Base-by-base conservation (phyloP, 1,139 yeast genomes). In the Taiozyma onychis region DNA sequence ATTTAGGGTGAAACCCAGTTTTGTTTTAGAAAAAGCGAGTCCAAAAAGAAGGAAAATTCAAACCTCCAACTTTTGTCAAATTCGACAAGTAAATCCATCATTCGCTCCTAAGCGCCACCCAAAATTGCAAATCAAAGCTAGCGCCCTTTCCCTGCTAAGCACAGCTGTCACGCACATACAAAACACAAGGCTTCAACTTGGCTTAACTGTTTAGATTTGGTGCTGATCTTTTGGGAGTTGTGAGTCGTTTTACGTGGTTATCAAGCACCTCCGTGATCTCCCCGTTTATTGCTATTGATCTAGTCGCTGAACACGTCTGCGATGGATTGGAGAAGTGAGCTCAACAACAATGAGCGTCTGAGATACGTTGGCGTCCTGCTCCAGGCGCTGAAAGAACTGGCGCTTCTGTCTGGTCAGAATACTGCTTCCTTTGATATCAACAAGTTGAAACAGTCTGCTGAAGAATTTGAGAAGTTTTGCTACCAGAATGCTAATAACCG, bases 251-350 rank as follows among this genome's bases (percentile, higher is more conserved):
- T n/a, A 32, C 35, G 18, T 32, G 35, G 9, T 32, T n/a, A 32
- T 8, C 35, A n/a, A 27, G 8, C 30, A 6, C 8, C 16, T 7
- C 8, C 16, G 35, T 32, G 35, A 32, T 32, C 35, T n/a, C 7
- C 18, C 35, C 35, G 8, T 32, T n/a, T 14, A 14, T 6, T 32
- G 9, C 9, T n/a, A 32, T 32, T 32, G 18, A 32, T 32, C 35
- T n/a, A 32, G 35, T 32, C 16, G 35, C 35, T 32, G 35, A 32
- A n/a, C 18, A 32, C 18, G 14, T 14, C 35, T 21, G 34, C 21
- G 7, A 58, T 60, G 63, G 62, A 61, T 43, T 61, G 64, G 64
- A 57, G 61, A 39, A 46, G 46, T 24, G 61, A 57, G 44, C 48
- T 60, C 30, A 46, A 56, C 27, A 48, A 45, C 28, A 51, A 51